Evolutionary conservation across 352 stramenopile species (phyloP).

Genomic region (Globisporangium splendens): DNA sequence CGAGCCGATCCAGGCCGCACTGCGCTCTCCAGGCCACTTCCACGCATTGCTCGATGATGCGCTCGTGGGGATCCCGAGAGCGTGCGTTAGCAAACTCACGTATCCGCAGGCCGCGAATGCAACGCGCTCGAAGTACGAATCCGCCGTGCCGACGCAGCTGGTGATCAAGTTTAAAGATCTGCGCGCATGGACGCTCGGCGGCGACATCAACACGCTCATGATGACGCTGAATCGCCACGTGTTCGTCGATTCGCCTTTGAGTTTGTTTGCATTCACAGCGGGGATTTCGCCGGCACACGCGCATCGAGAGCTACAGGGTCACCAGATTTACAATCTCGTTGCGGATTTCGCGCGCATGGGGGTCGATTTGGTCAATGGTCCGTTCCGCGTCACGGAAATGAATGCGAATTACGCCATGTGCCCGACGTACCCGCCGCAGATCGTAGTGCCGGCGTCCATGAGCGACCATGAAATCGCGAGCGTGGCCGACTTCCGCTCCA

Average conservation of each 20-base stretch:
- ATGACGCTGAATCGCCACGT: slow-evolving; percentile 65
- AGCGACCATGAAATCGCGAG: slow-evolving; percentile 60
- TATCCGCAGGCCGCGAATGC: slow-evolving; percentile 51
- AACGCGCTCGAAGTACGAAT: slow-evolving; percentile 26
- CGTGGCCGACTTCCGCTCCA: slow-evolving; percentile 80
- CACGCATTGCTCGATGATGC: slow-evolving; percentile 61
- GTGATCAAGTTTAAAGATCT: slow-evolving; percentile 84
- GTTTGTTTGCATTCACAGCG: slow-evolving; percentile 60
- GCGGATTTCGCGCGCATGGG: slow-evolving; percentile 76
- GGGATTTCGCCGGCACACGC: slow-evolving; percentile 19
- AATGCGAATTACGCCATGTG: slow-evolving; percentile 74
- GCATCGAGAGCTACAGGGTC: slow-evolving; percentile 29
- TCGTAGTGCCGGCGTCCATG: slow-evolving; percentile 67
- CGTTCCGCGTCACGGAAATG: slow-evolving; percentile 55
- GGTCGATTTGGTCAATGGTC: slow-evolving; percentile 32
- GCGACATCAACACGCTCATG: slow-evolving; percentile 63
- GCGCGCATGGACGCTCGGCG: slow-evolving; percentile 60
- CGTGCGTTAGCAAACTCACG: slow-evolving; percentile 56
- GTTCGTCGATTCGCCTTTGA: slow-evolving; percentile 68
- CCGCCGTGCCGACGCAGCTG: slow-evolving; percentile 44
- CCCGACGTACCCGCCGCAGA: slow-evolving; percentile 69
- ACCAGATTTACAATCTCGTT: slow-evolving; percentile 63
- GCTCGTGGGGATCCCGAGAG: slow-evolving; percentile 56
- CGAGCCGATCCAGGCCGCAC: slow-evolving; percentile 45
- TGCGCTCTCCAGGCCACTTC: slow-evolving; percentile 38